Percentiles rank a stretch among this genome's conserved stretches.
phyloP scores from a whole-genome alignment of 768 basidiomycete genomes.

The Hygrocybe coccinea region DNA sequence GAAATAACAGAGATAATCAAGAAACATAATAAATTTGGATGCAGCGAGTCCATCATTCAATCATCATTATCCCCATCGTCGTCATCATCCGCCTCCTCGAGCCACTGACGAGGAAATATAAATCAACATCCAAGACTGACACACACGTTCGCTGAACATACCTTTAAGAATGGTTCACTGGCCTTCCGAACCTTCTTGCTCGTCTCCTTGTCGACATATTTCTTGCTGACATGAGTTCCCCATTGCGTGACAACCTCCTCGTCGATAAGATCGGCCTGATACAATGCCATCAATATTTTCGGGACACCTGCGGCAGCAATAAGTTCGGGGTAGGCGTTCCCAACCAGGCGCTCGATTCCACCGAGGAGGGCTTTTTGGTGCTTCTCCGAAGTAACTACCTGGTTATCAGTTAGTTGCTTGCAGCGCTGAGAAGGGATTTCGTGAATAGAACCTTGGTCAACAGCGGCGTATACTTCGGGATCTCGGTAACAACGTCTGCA shows the following conservation, averaged over 20 bases:
- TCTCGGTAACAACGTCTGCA: conserved; percentile 59
- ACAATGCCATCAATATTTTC: conserved; percentile 90
- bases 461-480: conserved; percentile 59
- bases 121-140: conserved; percentile 6
- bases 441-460: conserved; percentile 62
- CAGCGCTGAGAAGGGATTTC: no score
- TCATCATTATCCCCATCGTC: conserved; percentile 51
- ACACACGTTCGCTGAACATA: conserved; percentile 26
- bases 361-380: conserved; percentile 93
- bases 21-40: no score
- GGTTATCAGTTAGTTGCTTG: conserved; percentile 6
- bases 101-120: conserved; percentile 51
- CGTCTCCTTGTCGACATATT: conserved; percentile 91
- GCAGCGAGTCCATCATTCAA: no score
- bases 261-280: conserved; percentile 87
- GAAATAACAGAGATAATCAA: no score
- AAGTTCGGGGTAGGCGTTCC: conserved; percentile 67
- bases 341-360: conserved; percentile 83
- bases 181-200: conserved; percentile 96
- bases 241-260: conserved; percentile 87
- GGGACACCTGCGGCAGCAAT: conserved; percentile 55
- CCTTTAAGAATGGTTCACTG: conserved; percentile 92
- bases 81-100: conserved; percentile 83
- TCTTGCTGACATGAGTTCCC: conserved; percentile 96
- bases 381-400: conserved; percentile 91